Conservation (phyloP, 73 alveolate genomes). For the Paramecium sexaurelia region DNA sequence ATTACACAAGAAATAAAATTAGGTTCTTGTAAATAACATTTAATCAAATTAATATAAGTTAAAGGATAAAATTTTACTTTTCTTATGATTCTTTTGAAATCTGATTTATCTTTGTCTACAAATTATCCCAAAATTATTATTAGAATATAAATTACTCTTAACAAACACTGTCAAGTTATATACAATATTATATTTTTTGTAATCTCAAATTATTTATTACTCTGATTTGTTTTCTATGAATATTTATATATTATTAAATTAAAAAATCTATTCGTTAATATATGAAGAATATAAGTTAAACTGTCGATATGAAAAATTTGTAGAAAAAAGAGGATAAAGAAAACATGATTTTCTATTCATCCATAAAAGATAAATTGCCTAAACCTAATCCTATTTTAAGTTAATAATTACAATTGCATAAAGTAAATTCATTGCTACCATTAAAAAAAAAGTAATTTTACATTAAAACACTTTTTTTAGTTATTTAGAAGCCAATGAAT, state of each 20-base stretch:
- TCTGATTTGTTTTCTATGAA: not conserved
- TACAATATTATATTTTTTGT: too few relatives aligned
- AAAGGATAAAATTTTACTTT: too few relatives aligned
- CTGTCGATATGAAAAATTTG: not conserved
- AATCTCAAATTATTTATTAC: not conserved
- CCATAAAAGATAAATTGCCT: not conserved
- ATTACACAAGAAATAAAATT: too few relatives aligned
- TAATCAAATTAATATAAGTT: too few relatives aligned
- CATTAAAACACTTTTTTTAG: not conserved
- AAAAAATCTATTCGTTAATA: slow-evolving; percentile 28
- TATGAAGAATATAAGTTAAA: not conserved
- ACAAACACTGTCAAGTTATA: too few relatives aligned
- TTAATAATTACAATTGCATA: not conserved
- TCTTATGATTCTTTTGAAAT: too few relatives aligned
- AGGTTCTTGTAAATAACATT: too few relatives aligned
- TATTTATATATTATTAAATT: not conserved
- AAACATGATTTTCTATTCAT: not conserved
- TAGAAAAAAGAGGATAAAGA: not conserved
- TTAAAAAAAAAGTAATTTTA: not conserved
- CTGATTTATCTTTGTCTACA: too few relatives aligned
- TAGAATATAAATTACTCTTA: too few relatives aligned
- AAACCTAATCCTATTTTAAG: not conserved
- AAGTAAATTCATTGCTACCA: not conserved
- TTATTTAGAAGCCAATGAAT: not conserved
- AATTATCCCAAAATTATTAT: too few relatives aligned